Base-by-base conservation (phyloP, 768 basidiomycete genomes). In the Phanerochaete carnosa region DNA sequence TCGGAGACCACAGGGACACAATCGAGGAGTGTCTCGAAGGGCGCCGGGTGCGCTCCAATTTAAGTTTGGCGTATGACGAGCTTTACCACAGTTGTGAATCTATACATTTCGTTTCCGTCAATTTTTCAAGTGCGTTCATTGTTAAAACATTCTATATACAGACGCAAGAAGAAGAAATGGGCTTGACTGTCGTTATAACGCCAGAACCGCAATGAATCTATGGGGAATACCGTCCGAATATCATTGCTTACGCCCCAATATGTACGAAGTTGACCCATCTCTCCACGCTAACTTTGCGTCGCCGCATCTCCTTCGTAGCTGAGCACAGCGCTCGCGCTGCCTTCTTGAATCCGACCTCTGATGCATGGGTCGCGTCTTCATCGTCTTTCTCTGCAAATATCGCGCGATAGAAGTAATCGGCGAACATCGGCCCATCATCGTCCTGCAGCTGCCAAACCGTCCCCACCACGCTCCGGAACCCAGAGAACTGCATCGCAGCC, bases 371-470 rank as follows among this genome's bases (percentile, higher is more conserved):
- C 19, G 37, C n/a, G 47, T 35, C 16, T 35, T 8, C 16, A 13
- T 32, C 13, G 12, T 16, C 37, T 3, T 25, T 3, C 50, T 60
- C 25, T 9, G 22, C 52, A 13, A 47, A 25, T 2, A 59, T 6
- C 3, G 15, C 30, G n/a, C 15, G 19, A 35, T 79, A 80, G 29
- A 78, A 69, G 11, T 65, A 63, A 22, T 61, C 62, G 5, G 74
- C 68, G 54, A 79, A 63, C 1, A 45, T 12, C 11, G 77, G 74
- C 5, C 72, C 80, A 58, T 76, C 70, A 1, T 62, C 58, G 58
- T 81, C 80, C 22, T 59, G 60, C 45, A 79, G 75, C 11, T 72
- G 72, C 79, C 79, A 80, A 76, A 81, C 71, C 19, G 80, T 81
- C 5, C 68, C 79, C 25, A 81, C 66, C 2, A 75, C 77, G 11